These are phyloP conservation scores for Auriscalpium orientale DNA, from an alignment of 768 basidiomycete genomes.

Conservation along the genomic window DNA sequence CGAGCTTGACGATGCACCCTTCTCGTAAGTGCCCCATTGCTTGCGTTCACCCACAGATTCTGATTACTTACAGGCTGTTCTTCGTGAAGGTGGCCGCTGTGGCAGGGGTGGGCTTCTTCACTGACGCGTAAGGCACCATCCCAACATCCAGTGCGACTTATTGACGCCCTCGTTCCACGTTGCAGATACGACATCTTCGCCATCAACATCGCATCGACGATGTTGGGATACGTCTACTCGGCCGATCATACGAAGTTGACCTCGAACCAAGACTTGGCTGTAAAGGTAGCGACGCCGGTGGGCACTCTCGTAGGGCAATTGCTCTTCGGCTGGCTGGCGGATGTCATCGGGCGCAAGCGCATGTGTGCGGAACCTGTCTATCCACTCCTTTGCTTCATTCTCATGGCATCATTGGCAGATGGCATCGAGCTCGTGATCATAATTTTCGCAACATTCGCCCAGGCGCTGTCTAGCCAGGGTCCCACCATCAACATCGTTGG, in stretches of 20 bases:
- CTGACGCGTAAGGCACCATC: slow-evolving; percentile 51
- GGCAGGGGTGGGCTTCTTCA: slow-evolving; percentile 86
- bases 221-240: slow-evolving; percentile 81
- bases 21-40: slow-evolving; percentile 46
- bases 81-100: slow-evolving; percentile 39
- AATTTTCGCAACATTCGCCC: slow-evolving; percentile 70
- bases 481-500: slow-evolving; percentile 67
- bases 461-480: slow-evolving; percentile 66
- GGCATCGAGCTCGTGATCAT: slow-evolving; percentile 76
- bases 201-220: slow-evolving; percentile 76
- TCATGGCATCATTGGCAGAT: slow-evolving; percentile 28
- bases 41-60: not conserved
- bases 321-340: slow-evolving; percentile 39
- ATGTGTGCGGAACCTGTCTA: slow-evolving; percentile 46
- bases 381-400: not conserved
- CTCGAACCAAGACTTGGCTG: slow-evolving; percentile 38
- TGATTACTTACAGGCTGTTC: slow-evolving; percentile 30
- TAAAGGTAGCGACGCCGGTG: slow-evolving; percentile 35
- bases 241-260: slow-evolving; percentile 23
- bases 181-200: slow-evolving; percentile 78
- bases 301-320: slow-evolving; percentile 35
- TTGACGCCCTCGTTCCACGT: not conserved
- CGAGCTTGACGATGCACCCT: slow-evolving; percentile 81
- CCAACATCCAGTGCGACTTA: not conserved
- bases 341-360: slow-evolving; percentile 33